Percentiles rank a stretch among this genome's conserved stretches.
These are phyloP conservation scores for Colletotrichum liriopes DNA, from an alignment of 2,329 filamentous ascomycete genomes.

Conservation along the genomic window DNA sequence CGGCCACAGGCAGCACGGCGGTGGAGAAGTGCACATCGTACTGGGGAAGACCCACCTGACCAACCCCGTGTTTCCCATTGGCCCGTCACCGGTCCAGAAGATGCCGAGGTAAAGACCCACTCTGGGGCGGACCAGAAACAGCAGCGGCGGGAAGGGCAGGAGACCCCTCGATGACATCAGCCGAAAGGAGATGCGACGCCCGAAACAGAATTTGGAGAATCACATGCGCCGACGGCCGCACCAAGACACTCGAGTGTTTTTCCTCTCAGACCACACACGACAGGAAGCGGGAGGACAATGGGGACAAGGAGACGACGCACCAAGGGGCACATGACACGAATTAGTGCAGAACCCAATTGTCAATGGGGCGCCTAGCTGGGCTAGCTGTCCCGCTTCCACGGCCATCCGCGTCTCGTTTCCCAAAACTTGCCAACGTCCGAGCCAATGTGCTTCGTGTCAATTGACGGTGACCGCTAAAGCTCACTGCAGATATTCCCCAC, in stretches of 20 bases:
- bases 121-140: slow-evolving; percentile 17
- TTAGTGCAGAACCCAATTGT: slow-evolving; percentile 15
- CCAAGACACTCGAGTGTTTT: background rate
- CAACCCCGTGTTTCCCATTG: slow-evolving; percentile 26
- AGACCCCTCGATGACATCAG: slow-evolving; percentile 41
- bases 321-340: slow-evolving; percentile 32
- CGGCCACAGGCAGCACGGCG: slow-evolving; percentile 6
- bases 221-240: slow-evolving; percentile 35
- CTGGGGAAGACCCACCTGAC: slow-evolving; percentile 18
- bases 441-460: slow-evolving; percentile 3
- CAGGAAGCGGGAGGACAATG: slow-evolving; percentile 16
- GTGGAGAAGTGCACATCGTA: background rate
- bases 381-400: slow-evolving; percentile 4
- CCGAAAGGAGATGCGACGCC: slow-evolving; percentile 20
- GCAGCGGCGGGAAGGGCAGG: background rate
- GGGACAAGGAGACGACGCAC: slow-evolving; percentile 7
- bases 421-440: background rate
- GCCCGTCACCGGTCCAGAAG: slow-evolving; percentile 2
- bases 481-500: slow-evolving; percentile 13
- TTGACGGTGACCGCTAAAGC: slow-evolving; percentile 3
- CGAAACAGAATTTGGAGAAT: slow-evolving; percentile 35
- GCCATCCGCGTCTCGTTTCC: background rate
- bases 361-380: background rate
- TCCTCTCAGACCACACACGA: background rate
- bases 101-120: slow-evolving; percentile 38